Evolutionary conservation across 495 filamentous ascomycete species (phyloP).

Genomic region (Podospora bellae-mahoneyi): DNA sequence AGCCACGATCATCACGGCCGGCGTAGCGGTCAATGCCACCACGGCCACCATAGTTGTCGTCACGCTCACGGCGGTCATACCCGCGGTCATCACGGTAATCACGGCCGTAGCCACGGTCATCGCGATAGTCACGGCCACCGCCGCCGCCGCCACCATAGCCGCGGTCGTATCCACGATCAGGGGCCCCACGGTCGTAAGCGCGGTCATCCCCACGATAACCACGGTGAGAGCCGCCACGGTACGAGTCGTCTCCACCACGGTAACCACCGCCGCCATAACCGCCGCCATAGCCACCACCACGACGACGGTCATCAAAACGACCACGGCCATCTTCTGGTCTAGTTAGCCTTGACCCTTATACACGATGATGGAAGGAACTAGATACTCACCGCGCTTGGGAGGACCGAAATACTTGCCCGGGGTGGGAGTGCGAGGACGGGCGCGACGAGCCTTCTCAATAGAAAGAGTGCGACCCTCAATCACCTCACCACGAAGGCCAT

Average conservation of each 20-base stretch:
- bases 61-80: slow-evolving; percentile 55
- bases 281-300: slow-evolving; percentile 32
- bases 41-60: slow-evolving; percentile 51
- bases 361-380: slow-evolving; percentile 1
- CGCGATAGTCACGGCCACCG: slow-evolving; percentile 49
- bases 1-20: slow-evolving; percentile 43
- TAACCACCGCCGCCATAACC: slow-evolving; percentile 32
- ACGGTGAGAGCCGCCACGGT: slow-evolving; percentile 36
- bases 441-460: slow-evolving; percentile 97
- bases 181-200: slow-evolving; percentile 45
- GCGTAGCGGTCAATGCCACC: slow-evolving; percentile 48
- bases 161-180: slow-evolving; percentile 49
- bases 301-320: slow-evolving; percentile 29
- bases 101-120: slow-evolving; percentile 45
- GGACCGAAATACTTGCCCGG: slow-evolving; percentile 99
- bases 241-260: slow-evolving; percentile 33
- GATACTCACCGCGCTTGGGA: slow-evolving; percentile 84
- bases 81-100: slow-evolving; percentile 61
- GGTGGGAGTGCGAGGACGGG: slow-evolving; percentile 90
- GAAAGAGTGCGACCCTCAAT: slow-evolving; percentile 94
- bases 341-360: neutral
- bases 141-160: slow-evolving; percentile 46
- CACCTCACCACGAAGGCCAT: slow-evolving; percentile 89
- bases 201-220: slow-evolving; percentile 48
- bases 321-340: slow-evolving; percentile 37